Conservation (phyloP, 1,139 yeast genomes). For the Lipomyces yarrowii region DNA sequence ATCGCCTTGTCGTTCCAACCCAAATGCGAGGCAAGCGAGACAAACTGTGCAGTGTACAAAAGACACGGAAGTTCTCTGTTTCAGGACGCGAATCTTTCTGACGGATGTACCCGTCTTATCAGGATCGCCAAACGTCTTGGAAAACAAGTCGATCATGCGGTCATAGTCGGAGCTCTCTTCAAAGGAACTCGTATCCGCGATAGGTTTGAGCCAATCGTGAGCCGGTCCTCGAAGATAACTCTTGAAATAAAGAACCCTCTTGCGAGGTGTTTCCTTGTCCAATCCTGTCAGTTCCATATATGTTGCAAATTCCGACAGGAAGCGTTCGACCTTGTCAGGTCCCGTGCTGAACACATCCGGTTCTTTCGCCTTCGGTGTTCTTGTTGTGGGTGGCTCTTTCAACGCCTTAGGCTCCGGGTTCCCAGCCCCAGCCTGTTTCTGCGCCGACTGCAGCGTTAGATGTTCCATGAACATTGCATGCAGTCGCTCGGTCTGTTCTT, state of each 20-base stretch:
- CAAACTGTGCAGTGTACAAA: neutral
- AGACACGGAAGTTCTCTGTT: neutral
- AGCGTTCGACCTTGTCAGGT: constrained; percentile 3
- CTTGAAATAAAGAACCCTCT: neutral
- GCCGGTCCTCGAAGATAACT: neutral
- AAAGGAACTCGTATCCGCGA: neutral
- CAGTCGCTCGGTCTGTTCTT: no score
- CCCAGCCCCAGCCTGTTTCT: no score
- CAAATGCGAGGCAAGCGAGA: neutral
- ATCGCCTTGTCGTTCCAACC: neutral
- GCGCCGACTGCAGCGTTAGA: no score
- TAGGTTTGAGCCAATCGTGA: neutral
- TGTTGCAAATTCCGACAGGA: neutral
- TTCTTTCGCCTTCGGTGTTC: no score
- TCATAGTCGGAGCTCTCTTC: no score
- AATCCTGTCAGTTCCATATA: neutral
- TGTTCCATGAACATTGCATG: no score
- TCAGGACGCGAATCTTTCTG: neutral
- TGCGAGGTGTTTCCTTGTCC: neutral
- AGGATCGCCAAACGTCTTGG: neutral
- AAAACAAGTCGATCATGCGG: no score
- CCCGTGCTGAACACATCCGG: no score
- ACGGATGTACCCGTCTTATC: neutral
- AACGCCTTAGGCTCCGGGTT: no score
- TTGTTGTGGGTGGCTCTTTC: no score